These are phyloP conservation scores for Alternaria infectoria DNA, from an alignment of 2,329 filamentous ascomycete genomes.

Conservation along the genomic window DNA sequence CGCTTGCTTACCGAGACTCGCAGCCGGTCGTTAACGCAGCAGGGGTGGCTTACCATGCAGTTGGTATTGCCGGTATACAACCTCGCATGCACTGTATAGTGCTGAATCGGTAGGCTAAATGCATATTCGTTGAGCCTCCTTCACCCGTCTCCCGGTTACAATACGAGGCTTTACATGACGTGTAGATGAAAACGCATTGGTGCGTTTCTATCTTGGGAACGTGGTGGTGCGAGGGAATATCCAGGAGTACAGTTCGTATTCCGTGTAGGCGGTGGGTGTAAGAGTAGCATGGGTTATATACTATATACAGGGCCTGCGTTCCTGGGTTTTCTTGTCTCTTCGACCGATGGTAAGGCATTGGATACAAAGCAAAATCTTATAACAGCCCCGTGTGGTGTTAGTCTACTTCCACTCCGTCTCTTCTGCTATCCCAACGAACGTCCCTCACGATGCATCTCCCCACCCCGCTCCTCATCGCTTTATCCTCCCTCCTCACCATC, in stretches of 20 bases:
- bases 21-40: neutral
- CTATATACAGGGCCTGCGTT: neutral
- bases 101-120: neutral
- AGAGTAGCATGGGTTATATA: neutral
- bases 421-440: neutral
- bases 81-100: neutral
- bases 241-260: neutral
- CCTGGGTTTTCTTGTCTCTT: neutral
- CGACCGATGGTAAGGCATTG: neutral
- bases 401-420: neutral
- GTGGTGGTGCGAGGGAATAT: neutral
- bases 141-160: neutral
- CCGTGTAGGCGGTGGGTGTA: neutral
- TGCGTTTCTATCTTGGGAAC: neutral
- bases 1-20: neutral
- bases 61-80: slow-evolving; percentile 4
- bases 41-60: slow-evolving; percentile 6
- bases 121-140: neutral
- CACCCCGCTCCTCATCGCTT: neutral
- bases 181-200: slow-evolving; percentile 8
- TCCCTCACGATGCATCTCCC: neutral
- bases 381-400: neutral
- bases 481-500: neutral
- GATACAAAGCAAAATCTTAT: neutral
- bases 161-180: neutral